These are phyloP conservation scores for Hymenoscyphus fructigenus DNA, from an alignment of 2,329 filamentous ascomycete species.

Conservation along the genomic window DNA sequence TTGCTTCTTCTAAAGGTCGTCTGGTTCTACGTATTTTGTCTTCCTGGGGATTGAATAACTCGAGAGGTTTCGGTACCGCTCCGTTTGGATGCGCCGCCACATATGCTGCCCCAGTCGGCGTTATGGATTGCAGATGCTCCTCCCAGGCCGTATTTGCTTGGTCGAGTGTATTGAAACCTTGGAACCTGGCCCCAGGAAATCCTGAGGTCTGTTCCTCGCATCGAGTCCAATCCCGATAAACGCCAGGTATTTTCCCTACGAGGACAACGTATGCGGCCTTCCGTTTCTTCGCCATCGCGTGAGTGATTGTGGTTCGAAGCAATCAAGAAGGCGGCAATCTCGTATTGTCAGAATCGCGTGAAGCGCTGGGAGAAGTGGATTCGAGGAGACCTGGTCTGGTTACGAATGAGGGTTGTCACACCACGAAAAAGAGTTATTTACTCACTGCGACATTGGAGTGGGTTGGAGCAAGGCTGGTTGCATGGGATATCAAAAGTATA, in stretches of 20 bases:
- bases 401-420: too few relatives aligned
- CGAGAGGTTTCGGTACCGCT: background rate
- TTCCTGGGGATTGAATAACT: conserved; percentile 5
- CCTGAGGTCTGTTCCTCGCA: conserved; percentile 22
- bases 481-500: too few relatives aligned
- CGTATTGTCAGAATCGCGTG: too few relatives aligned
- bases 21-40: background rate
- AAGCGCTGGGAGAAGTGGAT: too few relatives aligned
- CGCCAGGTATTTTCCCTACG: conserved; percentile 20
- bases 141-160: conserved; percentile 22
- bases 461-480: too few relatives aligned
- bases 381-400: too few relatives aligned
- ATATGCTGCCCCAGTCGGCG: background rate
- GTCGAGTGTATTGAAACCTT: conserved; percentile 17
- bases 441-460: too few relatives aligned
- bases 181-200: conserved; percentile 10
- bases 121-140: conserved; percentile 8
- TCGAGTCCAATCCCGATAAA: conserved; percentile 20
- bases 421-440: too few relatives aligned
- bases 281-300: background rate
- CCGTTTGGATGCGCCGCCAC: background rate
- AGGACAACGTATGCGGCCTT: conserved; percentile 11
- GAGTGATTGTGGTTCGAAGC: too few relatives aligned
- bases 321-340: too few relatives aligned
- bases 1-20: background rate